These are phyloP conservation scores for Salvia rosmarinus DNA, from an alignment of 257 asterid species.

Conservation along the genomic window DNA sequence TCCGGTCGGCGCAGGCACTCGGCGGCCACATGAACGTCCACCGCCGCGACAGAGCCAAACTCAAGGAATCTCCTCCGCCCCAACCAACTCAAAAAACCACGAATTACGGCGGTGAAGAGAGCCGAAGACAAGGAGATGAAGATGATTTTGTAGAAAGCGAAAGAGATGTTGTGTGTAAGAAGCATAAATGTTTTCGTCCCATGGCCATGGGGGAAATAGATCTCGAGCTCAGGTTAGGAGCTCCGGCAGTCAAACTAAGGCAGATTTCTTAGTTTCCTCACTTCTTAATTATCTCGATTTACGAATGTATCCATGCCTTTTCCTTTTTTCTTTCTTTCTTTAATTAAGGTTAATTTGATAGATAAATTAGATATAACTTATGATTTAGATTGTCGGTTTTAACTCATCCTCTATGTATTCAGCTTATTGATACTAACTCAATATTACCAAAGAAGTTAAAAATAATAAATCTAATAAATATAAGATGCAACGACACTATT, in stretches of 20 bases:
- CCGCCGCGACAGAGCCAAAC: conserved; percentile 68
- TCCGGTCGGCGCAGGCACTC: conserved; percentile 73
- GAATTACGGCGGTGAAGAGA: neutral
- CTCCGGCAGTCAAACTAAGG: conserved; percentile 45
- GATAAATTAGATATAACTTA: conserved; percentile 1
- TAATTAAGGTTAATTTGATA: neutral
- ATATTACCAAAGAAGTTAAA: too few species aligned
- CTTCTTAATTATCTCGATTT: neutral
- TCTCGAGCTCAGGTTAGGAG: conserved; percentile 81
- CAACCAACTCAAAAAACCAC: neutral
- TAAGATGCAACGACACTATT: too few species aligned
- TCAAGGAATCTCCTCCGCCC: conserved; percentile 47
- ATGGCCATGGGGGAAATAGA: conserved; percentile 50
- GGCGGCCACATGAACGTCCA: conserved; percentile 87
- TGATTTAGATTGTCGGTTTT: neutral
- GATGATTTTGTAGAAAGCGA: conserved; percentile 19
- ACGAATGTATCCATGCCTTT: too few species aligned
- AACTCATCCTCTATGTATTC: neutral
- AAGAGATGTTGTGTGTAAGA: conserved; percentile 37
- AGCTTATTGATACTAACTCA: neutral
- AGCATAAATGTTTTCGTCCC: conserved; percentile 29
- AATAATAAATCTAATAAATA: too few species aligned
- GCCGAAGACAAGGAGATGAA: neutral
- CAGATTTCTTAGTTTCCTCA: neutral
- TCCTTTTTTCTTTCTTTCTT: too few species aligned